phyloP scores from a whole-genome alignment of 1,284 basidiomycete species.

The Peniophora sp. region DNA sequence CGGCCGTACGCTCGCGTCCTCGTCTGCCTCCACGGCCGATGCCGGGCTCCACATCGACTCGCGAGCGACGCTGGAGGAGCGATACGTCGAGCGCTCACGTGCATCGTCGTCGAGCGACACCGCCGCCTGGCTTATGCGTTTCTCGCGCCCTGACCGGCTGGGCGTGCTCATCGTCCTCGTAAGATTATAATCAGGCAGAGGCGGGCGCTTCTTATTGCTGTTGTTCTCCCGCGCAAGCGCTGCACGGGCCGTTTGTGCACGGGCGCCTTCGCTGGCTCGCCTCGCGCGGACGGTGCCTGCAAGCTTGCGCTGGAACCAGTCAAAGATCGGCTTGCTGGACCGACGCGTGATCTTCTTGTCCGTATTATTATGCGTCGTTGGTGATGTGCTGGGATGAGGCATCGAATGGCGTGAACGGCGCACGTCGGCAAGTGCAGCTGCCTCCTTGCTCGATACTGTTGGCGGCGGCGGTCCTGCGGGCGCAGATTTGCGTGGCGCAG shows the following conservation, averaged over 20 bases:
- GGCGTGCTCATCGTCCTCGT: slow-evolving; percentile 14
- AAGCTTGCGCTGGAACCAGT: slow-evolving; percentile 87
- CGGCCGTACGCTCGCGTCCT: slow-evolving; percentile 83
- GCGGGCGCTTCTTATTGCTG: slow-evolving; percentile 8
- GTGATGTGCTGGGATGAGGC: too few species aligned
- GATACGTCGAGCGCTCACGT: slow-evolving; percentile 30
- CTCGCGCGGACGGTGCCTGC: slow-evolving; percentile 54
- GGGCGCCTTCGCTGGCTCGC: slow-evolving; percentile 29
- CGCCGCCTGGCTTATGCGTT: slow-evolving; percentile 15
- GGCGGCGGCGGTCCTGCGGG: too few species aligned
- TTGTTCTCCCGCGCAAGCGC: slow-evolving; percentile 2
- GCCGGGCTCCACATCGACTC: slow-evolving; percentile 71
- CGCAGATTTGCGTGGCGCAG: too few species aligned
- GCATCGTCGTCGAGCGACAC: slow-evolving; percentile 55
- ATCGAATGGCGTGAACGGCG: too few species aligned
- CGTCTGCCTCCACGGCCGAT: slow-evolving; percentile 73
- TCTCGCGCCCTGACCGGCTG: slow-evolving; percentile 11
- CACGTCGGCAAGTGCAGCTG: too few species aligned
- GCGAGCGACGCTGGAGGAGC: slow-evolving; percentile 45
- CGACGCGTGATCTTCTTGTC: slow-evolving; percentile 47
- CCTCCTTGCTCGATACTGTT: too few species aligned
- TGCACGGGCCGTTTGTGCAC: slow-evolving; percentile 7
- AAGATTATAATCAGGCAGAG: slow-evolving; percentile 9
- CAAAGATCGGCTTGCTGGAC: slow-evolving; percentile 81
- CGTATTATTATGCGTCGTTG: not conserved